Conservation (phyloP, 2,329 filamentous ascomycete genomes). For the Cladophialophora bantiana region DNA sequence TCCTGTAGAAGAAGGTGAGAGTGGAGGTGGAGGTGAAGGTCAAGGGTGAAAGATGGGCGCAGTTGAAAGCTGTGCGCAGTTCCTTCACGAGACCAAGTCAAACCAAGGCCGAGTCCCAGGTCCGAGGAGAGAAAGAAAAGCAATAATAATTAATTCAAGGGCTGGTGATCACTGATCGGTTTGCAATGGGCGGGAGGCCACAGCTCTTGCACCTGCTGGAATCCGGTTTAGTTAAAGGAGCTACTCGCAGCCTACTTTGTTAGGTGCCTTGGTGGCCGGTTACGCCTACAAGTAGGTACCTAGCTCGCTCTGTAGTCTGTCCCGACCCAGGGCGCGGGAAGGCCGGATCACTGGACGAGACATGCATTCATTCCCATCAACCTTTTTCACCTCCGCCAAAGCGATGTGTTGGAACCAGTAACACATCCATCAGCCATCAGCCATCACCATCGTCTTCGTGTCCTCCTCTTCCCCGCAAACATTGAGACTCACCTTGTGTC, state of each 20-base stretch:
- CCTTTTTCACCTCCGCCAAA: not conserved
- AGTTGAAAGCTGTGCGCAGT: not conserved
- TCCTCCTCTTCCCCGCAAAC: not conserved
- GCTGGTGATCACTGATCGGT: not conserved
- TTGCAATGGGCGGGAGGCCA: not conserved
- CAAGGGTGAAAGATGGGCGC: not conserved
- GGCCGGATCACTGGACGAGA: no score
- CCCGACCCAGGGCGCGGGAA: no score
- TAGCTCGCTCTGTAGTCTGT: no score
- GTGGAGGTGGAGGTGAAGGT: constrained; percentile 4
- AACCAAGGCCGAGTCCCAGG: no score
- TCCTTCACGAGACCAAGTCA: not conserved
- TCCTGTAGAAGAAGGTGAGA: not conserved
- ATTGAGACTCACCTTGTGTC: not conserved
- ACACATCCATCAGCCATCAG: not conserved
- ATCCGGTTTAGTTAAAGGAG: constrained; percentile 10
- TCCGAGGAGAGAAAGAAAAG: constrained; percentile 2
- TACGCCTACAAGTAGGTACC: no score
- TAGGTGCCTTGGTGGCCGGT: not conserved
- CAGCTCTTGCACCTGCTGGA: not conserved
- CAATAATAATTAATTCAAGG: not conserved
- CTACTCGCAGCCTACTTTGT: not conserved
- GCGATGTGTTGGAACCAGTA: not conserved
- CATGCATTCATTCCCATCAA: no score
- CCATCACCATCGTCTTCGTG: not conserved